Evolutionary conservation across 129 eudicot species (phyloP).

Genomic region (Helianthus tuberosus): DNA sequence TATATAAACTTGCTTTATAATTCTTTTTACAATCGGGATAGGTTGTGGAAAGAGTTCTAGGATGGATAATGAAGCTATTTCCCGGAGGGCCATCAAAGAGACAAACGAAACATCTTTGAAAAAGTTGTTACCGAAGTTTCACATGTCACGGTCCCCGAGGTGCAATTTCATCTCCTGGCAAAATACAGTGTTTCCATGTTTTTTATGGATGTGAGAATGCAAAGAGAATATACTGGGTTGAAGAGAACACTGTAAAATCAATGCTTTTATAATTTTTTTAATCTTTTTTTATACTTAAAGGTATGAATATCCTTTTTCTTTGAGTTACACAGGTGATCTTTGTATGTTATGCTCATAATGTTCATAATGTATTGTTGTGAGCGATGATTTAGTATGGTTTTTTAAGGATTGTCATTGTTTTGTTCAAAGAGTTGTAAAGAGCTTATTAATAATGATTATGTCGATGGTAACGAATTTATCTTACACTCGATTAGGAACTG

Average conservation of each 20-base stretch:
- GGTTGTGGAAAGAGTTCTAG: constrained; percentile 97
- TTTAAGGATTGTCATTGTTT: neutral
- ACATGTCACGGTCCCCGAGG: constrained; percentile 31
- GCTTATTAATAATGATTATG: neutral
- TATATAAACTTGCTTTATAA: neutral
- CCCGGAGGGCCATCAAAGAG: constrained; percentile 96
- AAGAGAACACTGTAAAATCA: constrained; percentile 26
- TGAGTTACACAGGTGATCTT: constrained; percentile 9
- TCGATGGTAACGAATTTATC: too few relatives aligned
- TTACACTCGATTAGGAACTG: too few relatives aligned
- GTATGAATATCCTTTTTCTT: neutral
- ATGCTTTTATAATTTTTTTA: constrained; percentile 15
- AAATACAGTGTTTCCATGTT: constrained; percentile 29
- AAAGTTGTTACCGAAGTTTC: neutral
- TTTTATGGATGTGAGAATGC: constrained; percentile 25
- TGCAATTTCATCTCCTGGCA: constrained; percentile 44
- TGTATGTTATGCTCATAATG: constrained; percentile 17
- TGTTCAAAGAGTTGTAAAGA: neutral
- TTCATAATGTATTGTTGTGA: constrained; percentile 10
- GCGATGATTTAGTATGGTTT: neutral
- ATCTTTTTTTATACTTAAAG: neutral
- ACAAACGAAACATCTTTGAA: constrained; percentile 69
- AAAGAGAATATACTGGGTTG: constrained; percentile 23
- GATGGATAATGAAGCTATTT: constrained; percentile 99
- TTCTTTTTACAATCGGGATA: constrained; percentile 21